Conservation (phyloP, 352 stramenopile species). For the Pythium volutum region DNA sequence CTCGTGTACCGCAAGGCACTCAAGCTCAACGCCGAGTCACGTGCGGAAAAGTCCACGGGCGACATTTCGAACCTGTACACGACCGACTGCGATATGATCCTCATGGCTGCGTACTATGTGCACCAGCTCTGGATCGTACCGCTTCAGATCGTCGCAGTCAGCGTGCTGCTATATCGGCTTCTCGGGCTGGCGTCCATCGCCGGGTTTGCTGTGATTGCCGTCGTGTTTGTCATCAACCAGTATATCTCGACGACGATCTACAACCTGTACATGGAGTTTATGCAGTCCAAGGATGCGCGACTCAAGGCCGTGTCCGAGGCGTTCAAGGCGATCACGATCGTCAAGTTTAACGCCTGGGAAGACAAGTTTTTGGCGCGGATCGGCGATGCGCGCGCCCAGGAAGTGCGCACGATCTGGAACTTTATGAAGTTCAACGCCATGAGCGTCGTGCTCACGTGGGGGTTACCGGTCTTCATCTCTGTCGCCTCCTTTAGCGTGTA, state of each 20-base stretch:
- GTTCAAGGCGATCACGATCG: constrained; percentile 78
- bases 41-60: constrained; percentile 41
- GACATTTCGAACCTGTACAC: constrained; percentile 63
- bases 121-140: constrained; percentile 70
- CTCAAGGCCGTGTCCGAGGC: constrained; percentile 45
- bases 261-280: constrained; percentile 1
- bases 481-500: constrained; percentile 41
- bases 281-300: constrained; percentile 31
- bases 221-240: constrained; percentile 41
- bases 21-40: constrained; percentile 34
- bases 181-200: constrained; percentile 39
- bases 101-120: constrained; percentile 33
- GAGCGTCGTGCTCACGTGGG: constrained; percentile 17
- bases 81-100: constrained; percentile 39
- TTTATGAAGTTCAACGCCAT: constrained; percentile 9
- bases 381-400: constrained; percentile 19
- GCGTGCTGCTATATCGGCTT: constrained; percentile 35
- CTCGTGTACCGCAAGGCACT: constrained; percentile 51
- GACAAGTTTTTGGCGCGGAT: constrained; percentile 73
- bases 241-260: constrained; percentile 34
- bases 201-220: constrained; percentile 39
- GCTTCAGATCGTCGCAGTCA: constrained; percentile 41
- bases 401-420: constrained; percentile 17
- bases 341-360: constrained; percentile 93
- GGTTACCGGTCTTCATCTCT: constrained; percentile 44